Percentiles rank a stretch among this genome's conserved stretches.
Evolutionary conservation across 2,329 filamentous ascomycete genomes (phyloP).

Genomic region (Exophiala xenobiotica): DNA sequence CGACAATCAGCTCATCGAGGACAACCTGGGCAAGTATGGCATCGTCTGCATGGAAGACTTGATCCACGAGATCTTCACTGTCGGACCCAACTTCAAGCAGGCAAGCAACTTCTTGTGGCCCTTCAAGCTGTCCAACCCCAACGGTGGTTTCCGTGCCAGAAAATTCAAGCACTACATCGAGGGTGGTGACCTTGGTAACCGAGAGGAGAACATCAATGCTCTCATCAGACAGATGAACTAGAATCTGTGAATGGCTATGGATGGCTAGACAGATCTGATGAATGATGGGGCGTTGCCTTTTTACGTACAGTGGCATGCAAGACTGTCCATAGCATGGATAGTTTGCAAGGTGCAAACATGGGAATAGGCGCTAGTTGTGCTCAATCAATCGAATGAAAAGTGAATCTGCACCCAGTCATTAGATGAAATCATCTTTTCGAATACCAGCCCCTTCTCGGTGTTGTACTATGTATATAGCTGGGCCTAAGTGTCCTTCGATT

Average conservation of each 20-base stretch:
- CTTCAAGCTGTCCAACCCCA: constrained; percentile 99
- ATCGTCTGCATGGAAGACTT: constrained; percentile 99
- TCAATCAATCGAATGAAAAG: constrained; percentile 5
- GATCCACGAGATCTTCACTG: constrained; percentile 98
- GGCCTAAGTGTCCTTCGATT: too few relatives aligned
- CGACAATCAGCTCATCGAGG: constrained; percentile 97
- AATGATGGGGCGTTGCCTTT: constrained; percentile 1
- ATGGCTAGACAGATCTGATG: neutral
- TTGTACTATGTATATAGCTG: too few relatives aligned
- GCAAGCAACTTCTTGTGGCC: constrained; percentile 99
- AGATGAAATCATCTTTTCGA: too few relatives aligned
- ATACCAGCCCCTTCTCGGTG: too few relatives aligned
- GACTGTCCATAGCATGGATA: neutral
- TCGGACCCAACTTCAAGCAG: constrained; percentile 99
- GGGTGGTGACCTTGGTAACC: constrained; percentile 98
- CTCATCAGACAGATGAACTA: constrained; percentile 99
- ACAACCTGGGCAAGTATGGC: constrained; percentile 94
- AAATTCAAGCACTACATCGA: constrained; percentile 99
- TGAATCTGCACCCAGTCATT: neutral
- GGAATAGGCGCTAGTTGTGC: constrained; percentile 8
- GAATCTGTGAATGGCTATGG: constrained; percentile 25
- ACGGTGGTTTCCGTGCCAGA: constrained; percentile 87
- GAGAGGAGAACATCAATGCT: constrained; percentile 95
- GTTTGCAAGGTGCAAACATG: constrained; percentile 4
- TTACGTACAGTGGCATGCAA: constrained; percentile 2